Evolutionary conservation across 2,329 filamentous ascomycete species (phyloP), one percentile per base, ranked within the genome.

Genomic region (Calonectria henricotiae): DNA sequence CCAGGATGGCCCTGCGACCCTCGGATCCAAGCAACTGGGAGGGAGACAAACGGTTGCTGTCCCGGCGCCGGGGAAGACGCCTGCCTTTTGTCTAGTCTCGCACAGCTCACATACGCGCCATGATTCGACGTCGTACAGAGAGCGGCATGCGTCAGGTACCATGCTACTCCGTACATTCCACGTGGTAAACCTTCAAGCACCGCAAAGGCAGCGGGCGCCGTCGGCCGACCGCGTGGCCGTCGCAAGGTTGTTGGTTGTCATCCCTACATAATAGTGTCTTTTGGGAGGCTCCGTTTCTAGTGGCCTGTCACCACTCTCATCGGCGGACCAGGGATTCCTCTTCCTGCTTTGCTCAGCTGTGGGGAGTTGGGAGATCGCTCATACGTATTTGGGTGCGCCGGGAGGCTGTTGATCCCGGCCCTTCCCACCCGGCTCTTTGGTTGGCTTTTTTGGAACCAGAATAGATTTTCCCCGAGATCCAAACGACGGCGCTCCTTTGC

Each of bases 211-310:
- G 51, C 51, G 51, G 51, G 51, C 51, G 51, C 35, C 51, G n/a
- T 32, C 51, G 51, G n/a, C 51, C 51, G 32, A 58, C 51, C 35
- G 51, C 51, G 51, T 39, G 51, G 51, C 51, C 51, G n/a, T 58
- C 51, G 15, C 35, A 58, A 58, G 35, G 51, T 58, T 58, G 51
- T 23, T 58, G 32, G 43, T 23, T 23, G 51, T 39, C 51, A 58
- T 58, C 12, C 51, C 51, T 25, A 39, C 20, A 13, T 30, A 11
- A 15, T 37, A 58, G 51, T 58, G 51, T 32, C 20, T 39, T 17
- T 37, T 39, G 32, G 51, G 51, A 58, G 51, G 51, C 35, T 39
- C 51, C 51, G 51, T 58, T 39, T 39, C 35, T 58, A 39, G 32
- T 20, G 51, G 51, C 51, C 32, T 58, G 51, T 58, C 51, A 58